phyloP scores from a whole-genome alignment of 2,329 filamentous ascomycete species.

The Talaromyces sp. region DNA sequence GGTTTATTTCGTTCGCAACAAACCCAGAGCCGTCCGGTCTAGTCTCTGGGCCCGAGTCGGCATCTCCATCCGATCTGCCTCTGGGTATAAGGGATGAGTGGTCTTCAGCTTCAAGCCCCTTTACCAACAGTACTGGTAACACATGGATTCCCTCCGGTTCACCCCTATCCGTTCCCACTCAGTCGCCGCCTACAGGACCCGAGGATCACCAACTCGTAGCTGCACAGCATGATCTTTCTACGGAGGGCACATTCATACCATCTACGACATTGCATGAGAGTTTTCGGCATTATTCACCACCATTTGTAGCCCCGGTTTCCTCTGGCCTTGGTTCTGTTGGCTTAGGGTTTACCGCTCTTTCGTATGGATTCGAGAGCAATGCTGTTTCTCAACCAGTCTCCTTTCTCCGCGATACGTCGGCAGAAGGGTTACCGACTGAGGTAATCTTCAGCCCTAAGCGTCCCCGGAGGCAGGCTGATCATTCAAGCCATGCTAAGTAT shows the following conservation, averaged over 20 bases:
- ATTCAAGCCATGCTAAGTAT: not conserved
- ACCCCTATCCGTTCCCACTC: constrained; percentile 4
- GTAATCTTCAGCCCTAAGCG: constrained; percentile 3
- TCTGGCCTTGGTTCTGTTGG: not conserved
- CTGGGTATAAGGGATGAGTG: constrained; percentile 5
- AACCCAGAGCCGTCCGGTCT: not conserved
- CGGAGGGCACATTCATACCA: not conserved
- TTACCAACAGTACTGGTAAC: constrained; percentile 5
- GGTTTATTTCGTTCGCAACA: constrained; percentile 4
- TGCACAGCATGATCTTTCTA: not conserved
- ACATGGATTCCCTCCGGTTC: constrained; percentile 8
- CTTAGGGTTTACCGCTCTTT: constrained; percentile 23
- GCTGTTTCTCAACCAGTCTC: constrained; percentile 36
- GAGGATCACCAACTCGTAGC: constrained; percentile 3
- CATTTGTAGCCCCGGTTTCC: not conserved
- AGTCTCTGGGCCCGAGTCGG: not conserved
- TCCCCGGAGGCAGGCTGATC: not conserved
- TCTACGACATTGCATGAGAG: constrained; percentile 5
- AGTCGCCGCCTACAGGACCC: constrained; percentile 9
- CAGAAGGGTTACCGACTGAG: constrained; percentile 32
- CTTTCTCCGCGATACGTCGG: constrained; percentile 32
- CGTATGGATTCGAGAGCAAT: constrained; percentile 31
- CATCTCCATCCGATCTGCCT: not conserved
- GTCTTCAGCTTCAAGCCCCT: constrained; percentile 12
- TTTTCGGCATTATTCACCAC: not conserved